A percentile compares a stretch with the other conserved stretches of the same genome.
Conservation (phyloP, 352 stramenopile genomes). For the Phytophthora aleatoria region DNA sequence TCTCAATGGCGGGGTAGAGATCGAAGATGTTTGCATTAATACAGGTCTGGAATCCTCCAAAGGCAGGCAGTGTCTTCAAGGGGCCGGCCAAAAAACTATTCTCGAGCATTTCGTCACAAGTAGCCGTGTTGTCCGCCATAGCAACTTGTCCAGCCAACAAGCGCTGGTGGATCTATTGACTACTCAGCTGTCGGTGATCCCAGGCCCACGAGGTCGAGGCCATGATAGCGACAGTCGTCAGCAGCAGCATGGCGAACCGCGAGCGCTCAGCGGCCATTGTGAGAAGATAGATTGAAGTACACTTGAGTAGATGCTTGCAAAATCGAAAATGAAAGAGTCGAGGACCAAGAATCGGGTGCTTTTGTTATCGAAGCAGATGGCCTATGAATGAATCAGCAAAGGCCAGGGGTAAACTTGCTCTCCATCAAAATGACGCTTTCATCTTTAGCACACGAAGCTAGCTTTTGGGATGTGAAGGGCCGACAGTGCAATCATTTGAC, state of each 20-base stretch:
- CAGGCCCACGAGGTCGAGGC: neutral
- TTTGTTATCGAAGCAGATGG: neutral
- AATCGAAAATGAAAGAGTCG: constrained; percentile 8
- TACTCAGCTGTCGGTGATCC: constrained; percentile 10
- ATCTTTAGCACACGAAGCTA: neutral
- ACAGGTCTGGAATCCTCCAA: constrained; percentile 44
- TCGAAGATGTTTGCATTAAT: constrained; percentile 45
- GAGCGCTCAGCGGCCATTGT: neutral
- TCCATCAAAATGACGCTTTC: constrained; percentile 5
- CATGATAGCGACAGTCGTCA: neutral
- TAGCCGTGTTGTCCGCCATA: constrained; percentile 26
- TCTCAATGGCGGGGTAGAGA: constrained; percentile 38
- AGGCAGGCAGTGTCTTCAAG: constrained; percentile 38
- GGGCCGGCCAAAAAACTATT: constrained; percentile 43
- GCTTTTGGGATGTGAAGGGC: constrained; percentile 2
- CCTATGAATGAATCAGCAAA: neutral
- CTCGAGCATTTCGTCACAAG: constrained; percentile 36
- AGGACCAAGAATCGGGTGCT: neutral
- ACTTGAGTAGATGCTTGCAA: constrained; percentile 1
- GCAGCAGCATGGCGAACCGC: constrained; percentile 8
- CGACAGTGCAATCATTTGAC: neutral
- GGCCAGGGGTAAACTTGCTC: neutral
- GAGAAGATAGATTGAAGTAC: neutral
- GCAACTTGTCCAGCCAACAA: constrained; percentile 12
- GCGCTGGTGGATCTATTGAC: constrained; percentile 14